Percentiles rank a stretch among this genome's conserved stretches.
Evolutionary conservation across 179 eudicot genomes (phyloP).

Genomic region (Beta macrorhiza): DNA sequence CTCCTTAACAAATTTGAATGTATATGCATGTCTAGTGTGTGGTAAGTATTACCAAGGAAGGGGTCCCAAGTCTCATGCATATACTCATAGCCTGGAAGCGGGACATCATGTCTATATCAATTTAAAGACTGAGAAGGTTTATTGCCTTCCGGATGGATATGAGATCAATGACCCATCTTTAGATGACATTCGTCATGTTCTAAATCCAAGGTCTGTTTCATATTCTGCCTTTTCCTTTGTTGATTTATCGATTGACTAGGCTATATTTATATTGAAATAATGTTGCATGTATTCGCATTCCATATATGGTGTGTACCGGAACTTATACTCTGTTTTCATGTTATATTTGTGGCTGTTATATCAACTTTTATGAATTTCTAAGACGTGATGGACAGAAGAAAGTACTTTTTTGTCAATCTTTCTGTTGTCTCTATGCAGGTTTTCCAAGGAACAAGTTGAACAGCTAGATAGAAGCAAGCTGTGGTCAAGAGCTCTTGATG

Average conservation of each 20-base stretch:
- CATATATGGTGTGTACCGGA: neutral
- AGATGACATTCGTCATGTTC: slow-evolving; percentile 89
- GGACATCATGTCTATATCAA: slow-evolving; percentile 96
- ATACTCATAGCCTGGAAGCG: slow-evolving; percentile 93
- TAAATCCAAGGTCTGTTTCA: slow-evolving; percentile 68
- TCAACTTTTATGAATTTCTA: neutral
- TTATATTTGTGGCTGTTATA: neutral
- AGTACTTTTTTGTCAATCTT: neutral
- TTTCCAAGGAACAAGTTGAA: slow-evolving; percentile 62
- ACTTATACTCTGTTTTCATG: neutral
- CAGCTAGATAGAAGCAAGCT: slow-evolving; percentile 69
- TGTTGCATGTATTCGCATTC: neutral
- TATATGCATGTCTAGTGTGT: slow-evolving; percentile 93
- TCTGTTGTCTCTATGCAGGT: slow-evolving; percentile 40
- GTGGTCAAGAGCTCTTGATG: slow-evolving; percentile 99
- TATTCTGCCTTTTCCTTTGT: slow-evolving; percentile 5
- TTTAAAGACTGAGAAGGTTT: slow-evolving; percentile 80
- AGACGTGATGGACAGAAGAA: neutral
- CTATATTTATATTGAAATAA: neutral
- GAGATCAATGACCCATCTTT: slow-evolving; percentile 87
- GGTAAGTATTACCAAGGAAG: slow-evolving; percentile 96
- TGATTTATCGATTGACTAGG: neutral
- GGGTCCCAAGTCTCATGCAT: slow-evolving; percentile 86
- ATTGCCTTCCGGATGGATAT: slow-evolving; percentile 97
- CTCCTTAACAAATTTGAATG: slow-evolving; percentile 73